phyloP scores from a whole-genome alignment of 768 basidiomycete species.

The Suillus subluteus region DNA sequence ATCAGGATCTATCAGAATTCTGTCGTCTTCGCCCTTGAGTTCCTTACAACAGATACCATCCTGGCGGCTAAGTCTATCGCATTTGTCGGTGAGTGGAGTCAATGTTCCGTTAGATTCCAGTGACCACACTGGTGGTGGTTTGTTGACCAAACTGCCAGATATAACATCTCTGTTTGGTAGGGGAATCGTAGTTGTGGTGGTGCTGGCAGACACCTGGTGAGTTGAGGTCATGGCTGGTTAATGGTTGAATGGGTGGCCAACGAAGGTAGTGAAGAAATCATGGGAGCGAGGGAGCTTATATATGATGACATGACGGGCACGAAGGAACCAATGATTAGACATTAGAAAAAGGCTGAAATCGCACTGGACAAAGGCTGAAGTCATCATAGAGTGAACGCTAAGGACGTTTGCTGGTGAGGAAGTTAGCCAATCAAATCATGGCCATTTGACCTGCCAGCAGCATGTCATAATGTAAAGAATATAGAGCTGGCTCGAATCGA shows the following conservation, averaged over 20 bases:
- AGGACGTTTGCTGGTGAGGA: too few relatives aligned
- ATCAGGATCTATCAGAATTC: conserved; percentile 85
- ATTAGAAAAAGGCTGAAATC: background rate
- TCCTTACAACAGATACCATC: conserved; percentile 89
- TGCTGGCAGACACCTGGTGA: background rate
- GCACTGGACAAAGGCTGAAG: too few relatives aligned
- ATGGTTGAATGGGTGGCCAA: background rate
- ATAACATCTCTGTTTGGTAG: conserved; percentile 22
- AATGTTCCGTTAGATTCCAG: conserved; percentile 47
- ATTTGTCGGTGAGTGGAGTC: conserved; percentile 57
- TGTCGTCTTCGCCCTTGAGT: conserved; percentile 77
- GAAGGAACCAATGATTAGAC: background rate
- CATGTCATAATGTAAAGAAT: too few relatives aligned
- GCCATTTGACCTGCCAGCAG: too few relatives aligned
- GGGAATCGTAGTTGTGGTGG: conserved; percentile 15
- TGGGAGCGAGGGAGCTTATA: conserved; percentile 1
- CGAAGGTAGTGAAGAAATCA: background rate
- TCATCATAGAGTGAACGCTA: too few relatives aligned
- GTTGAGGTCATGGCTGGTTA: background rate
- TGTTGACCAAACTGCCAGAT: conserved; percentile 20
- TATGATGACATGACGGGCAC: background rate
- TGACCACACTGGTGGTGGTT: conserved; percentile 68
- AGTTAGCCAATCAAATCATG: too few relatives aligned
- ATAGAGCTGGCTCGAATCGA: too few relatives aligned
- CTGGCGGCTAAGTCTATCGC: conserved; percentile 53